phyloP scores from a whole-genome alignment of 495 filamentous ascomycete genomes.

The Aeminium ludgeri region DNA sequence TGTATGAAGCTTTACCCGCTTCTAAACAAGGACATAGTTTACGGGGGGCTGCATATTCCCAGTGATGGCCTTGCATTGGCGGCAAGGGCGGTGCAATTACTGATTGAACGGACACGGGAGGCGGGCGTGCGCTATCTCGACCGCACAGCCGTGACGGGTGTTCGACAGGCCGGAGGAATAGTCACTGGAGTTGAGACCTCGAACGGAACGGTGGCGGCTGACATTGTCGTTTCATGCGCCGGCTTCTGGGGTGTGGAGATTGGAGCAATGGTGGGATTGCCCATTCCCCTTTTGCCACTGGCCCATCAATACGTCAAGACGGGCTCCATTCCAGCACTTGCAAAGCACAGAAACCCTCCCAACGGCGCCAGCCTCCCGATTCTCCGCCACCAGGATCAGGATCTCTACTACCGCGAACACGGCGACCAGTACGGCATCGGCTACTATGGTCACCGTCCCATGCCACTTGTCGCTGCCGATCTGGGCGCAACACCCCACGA shows the following conservation, averaged over 20 bases:
- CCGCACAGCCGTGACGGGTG: slow-evolving; percentile 30
- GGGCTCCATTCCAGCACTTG: slow-evolving; percentile 24
- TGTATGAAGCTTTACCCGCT: slow-evolving; percentile 30
- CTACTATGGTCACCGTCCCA: slow-evolving; percentile 36
- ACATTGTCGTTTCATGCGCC: slow-evolving; percentile 35
- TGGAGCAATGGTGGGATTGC: slow-evolving; percentile 33
- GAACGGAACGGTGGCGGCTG: slow-evolving; percentile 27
- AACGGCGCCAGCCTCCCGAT: slow-evolving; percentile 33
- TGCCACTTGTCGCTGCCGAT: slow-evolving; percentile 31
- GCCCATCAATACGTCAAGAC: slow-evolving; percentile 38
- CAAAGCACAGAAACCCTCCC: slow-evolving; percentile 19
- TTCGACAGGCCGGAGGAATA: slow-evolving; percentile 21
- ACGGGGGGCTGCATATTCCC: slow-evolving; percentile 34
- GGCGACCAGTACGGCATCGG: slow-evolving; percentile 36
- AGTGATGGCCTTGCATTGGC: slow-evolving; percentile 35
- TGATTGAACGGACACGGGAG: slow-evolving; percentile 30
- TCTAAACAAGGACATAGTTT: slow-evolving; percentile 29
- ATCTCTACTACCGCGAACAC: slow-evolving; percentile 38
- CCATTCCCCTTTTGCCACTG: slow-evolving; percentile 33
- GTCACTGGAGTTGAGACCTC: slow-evolving; percentile 33
- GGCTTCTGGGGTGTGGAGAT: slow-evolving; percentile 39
- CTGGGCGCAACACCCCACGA: slow-evolving; percentile 28
- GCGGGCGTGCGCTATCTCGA: slow-evolving; percentile 33
- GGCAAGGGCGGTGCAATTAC: slow-evolving; percentile 32
- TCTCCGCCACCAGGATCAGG: slow-evolving; percentile 34